These are phyloP conservation scores for Homolaphlyctis polyrhiza DNA, from an alignment of 371 early-diverging fungal species.

Conservation along the genomic window DNA sequence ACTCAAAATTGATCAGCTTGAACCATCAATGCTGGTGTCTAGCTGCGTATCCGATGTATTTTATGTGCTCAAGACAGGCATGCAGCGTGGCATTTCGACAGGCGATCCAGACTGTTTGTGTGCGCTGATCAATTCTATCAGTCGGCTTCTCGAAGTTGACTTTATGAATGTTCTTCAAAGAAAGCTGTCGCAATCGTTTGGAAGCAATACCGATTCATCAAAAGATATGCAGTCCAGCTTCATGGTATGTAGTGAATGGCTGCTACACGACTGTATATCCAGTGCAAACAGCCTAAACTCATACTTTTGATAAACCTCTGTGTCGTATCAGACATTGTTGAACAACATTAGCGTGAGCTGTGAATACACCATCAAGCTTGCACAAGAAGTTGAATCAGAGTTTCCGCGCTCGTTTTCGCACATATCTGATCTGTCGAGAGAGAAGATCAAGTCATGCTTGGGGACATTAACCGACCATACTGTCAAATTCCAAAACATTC, in stretches of 20 bases:
- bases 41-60: conserved; percentile 91
- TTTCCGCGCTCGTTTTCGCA: conserved; percentile 41
- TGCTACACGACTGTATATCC: background rate
- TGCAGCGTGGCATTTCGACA: conserved; percentile 67
- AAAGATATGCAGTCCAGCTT: conserved; percentile 54
- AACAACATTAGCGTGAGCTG: conserved; percentile 81
- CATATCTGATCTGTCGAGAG: conserved; percentile 43
- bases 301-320: background rate
- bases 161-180: conserved; percentile 61
- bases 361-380: conserved; percentile 65
- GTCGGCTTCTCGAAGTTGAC: conserved; percentile 59
- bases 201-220: conserved; percentile 28
- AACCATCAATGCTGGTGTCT: conserved; percentile 42
- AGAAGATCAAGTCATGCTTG: conserved; percentile 48
- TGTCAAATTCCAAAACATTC: conserved; percentile 54
- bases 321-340: conserved; percentile 34
- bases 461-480: conserved; percentile 52
- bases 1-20: conserved; percentile 31
- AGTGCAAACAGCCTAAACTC: too few species aligned
- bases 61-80: conserved; percentile 75
- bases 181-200: conserved; percentile 51
- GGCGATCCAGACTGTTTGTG: conserved; percentile 61
- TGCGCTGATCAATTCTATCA: conserved; percentile 55
- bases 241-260: conserved; percentile 43
- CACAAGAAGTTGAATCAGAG: conserved; percentile 56